phyloP scores from a whole-genome alignment of 2,329 filamentous ascomycete species.

The Sporothrix phasma region DNA sequence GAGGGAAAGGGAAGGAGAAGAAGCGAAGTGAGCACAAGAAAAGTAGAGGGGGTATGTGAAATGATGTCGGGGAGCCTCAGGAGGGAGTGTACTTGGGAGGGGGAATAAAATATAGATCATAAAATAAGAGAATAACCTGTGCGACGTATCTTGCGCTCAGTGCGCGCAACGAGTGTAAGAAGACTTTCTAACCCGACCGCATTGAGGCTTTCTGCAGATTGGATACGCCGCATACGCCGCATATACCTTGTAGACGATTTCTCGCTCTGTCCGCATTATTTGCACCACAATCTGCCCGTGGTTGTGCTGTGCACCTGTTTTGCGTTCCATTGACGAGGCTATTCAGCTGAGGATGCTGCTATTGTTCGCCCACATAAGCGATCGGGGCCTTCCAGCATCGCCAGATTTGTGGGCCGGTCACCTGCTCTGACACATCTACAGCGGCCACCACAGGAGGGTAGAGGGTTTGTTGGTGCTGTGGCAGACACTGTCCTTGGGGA shows the following conservation, averaged over 20 bases:
- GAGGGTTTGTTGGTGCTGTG: no score
- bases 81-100: not conserved
- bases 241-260: not conserved
- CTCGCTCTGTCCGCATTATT: not conserved
- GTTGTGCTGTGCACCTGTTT: not conserved
- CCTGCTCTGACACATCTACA: not conserved
- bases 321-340: not conserved
- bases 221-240: not conserved
- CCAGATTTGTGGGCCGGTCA: not conserved
- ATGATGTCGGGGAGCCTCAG: not conserved
- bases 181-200: not conserved
- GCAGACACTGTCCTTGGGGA: not conserved
- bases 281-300: not conserved
- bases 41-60: not conserved
- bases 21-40: no score
- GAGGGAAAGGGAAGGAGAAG: no score
- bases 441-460: not conserved
- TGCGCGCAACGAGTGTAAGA: not conserved
- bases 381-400: not conserved
- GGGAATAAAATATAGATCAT: not conserved
- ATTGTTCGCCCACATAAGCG: not conserved
- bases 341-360: not conserved
- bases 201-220: no score
- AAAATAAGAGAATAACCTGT: not conserved
- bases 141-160: not conserved